Percentiles rank a stretch among this genome's conserved stretches.
phyloP scores from a whole-genome alignment of 2,329 filamentous ascomycete species.

The Davidsoniella australis region DNA sequence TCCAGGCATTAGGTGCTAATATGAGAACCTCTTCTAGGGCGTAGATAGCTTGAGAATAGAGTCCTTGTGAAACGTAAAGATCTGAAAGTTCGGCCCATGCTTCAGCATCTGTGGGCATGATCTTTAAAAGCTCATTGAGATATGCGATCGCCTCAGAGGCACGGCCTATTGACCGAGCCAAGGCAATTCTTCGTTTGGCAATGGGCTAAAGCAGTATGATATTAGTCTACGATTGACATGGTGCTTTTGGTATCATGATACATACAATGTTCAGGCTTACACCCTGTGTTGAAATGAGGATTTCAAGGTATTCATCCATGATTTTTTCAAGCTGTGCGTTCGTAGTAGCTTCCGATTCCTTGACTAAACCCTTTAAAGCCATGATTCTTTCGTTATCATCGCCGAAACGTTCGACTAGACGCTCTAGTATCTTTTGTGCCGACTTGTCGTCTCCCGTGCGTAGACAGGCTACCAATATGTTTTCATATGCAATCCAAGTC shows the following conservation, averaged over 20 bases:
- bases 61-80: constrained; percentile 62
- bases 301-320: constrained; percentile 59
- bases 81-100: constrained; percentile 85
- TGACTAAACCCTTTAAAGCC: constrained; percentile 64
- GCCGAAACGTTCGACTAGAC: constrained; percentile 67
- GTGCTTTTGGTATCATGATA: constrained; percentile 13
- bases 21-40: constrained; percentile 81
- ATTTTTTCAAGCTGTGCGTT: constrained; percentile 49
- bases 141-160: constrained; percentile 55
- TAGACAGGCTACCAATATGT: constrained; percentile 68
- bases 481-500: constrained; percentile 73
- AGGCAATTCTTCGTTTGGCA: constrained; percentile 64
- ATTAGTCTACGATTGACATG: not conserved
- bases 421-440: constrained; percentile 58
- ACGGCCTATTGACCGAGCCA: constrained; percentile 58
- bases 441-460: constrained; percentile 67
- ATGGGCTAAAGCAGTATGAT: constrained; percentile 41
- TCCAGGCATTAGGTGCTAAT: constrained; percentile 84
- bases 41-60: constrained; percentile 71
- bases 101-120: constrained; percentile 78
- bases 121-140: constrained; percentile 59
- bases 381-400: constrained; percentile 69
- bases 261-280: constrained; percentile 67
- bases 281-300: constrained; percentile 34
- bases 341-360: constrained; percentile 62